phyloP scores from a whole-genome alignment of 2,329 filamentous ascomycete genomes.

The Alternaria metachromatica region DNA sequence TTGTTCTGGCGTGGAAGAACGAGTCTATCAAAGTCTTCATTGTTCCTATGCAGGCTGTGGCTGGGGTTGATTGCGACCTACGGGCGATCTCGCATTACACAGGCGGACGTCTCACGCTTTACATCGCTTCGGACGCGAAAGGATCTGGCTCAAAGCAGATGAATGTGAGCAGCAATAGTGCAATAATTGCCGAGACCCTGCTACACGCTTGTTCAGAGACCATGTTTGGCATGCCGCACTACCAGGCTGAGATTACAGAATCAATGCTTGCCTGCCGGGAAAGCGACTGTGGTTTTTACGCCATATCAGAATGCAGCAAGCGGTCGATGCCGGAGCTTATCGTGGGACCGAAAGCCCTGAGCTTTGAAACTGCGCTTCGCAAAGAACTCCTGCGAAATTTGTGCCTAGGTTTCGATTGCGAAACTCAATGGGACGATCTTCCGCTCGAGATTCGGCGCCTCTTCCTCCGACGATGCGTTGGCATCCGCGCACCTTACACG shows the following conservation, averaged over 20 bases:
- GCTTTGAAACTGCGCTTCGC: slow-evolving; percentile 41
- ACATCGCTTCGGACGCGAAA: slow-evolving; percentile 42
- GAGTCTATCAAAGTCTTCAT: slow-evolving; percentile 44
- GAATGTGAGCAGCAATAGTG: slow-evolving; percentile 45
- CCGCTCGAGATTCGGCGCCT: slow-evolving; percentile 55
- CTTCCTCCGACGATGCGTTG: slow-evolving; percentile 56
- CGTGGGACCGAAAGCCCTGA: slow-evolving; percentile 19
- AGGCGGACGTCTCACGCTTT: slow-evolving; percentile 37
- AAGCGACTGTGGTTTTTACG: slow-evolving; percentile 23
- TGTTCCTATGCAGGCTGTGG: slow-evolving; percentile 41
- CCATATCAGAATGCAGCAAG: slow-evolving; percentile 43
- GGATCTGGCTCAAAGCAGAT: slow-evolving; percentile 25
- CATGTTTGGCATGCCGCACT: slow-evolving; percentile 42
- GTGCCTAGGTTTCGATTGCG: slow-evolving; percentile 58
- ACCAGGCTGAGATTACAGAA: slow-evolving; percentile 43
- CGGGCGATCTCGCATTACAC: slow-evolving; percentile 45
- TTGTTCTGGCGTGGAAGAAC: slow-evolving; percentile 43
- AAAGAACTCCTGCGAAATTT: slow-evolving; percentile 57
- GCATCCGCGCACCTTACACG: slow-evolving; percentile 51
- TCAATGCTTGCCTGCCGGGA: slow-evolving; percentile 39
- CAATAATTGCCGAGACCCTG: slow-evolving; percentile 43
- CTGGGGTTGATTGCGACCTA: slow-evolving; percentile 43
- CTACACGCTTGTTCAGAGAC: slow-evolving; percentile 44
- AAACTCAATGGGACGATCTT: slow-evolving; percentile 60
- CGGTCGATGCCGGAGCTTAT: slow-evolving; percentile 40